Base-by-base conservation (phyloP, 1,284 basidiomycete species). In the Sporisorium reilianum region DNA sequence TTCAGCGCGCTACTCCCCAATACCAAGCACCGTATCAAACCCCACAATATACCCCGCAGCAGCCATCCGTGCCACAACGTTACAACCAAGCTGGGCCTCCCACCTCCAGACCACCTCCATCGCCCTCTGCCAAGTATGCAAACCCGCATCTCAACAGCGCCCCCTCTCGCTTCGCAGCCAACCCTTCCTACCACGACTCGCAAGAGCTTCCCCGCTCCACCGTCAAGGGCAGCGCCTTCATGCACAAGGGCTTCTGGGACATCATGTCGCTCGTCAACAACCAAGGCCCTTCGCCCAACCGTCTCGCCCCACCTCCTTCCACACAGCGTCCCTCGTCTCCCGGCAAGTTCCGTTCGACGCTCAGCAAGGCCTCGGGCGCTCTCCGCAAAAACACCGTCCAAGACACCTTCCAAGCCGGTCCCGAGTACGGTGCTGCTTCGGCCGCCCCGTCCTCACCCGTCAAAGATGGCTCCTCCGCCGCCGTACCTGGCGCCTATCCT, bases 211-310 rank as follows among this genome's bases (percentile, higher is more conserved):
- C 64, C 3, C 68, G 72, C 40, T 65, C 65, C 41, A 67, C 60
- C 20, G 51, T 70, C 38, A 64, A 72, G 44, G 78, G 79, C 20
- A 80, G 78, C 51, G 79, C 76, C 2, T 80, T 80, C 61, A 80
- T 80, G 78, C 80, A 81, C 72, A 81, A 81, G 54, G 80, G 80
- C 26, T 81, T 81, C 55, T 81, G 74, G 62, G 80, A 81, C 55
- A 79, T 81, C 55, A 62, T 81, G 54, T 78, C 77, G 42, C 70
- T 81, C 38, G 80, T 78, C 55, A 80, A 79, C 65, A 77, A 80
- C 38, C 70, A 67, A 23, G 59, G 44, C 3, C 55, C 66, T 11
- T 41, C 34, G 3, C 40, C 57, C 32, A 59, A 44, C 34, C 71
- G 61, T 46, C 58, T 70, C 16, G 71, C 64, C 25, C 72, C 64